Evolutionary conservation across 2,329 filamentous ascomycete genomes (phyloP), one percentile per base, ranked within the genome.

Genomic region (Xylariaceae sp.): DNA sequence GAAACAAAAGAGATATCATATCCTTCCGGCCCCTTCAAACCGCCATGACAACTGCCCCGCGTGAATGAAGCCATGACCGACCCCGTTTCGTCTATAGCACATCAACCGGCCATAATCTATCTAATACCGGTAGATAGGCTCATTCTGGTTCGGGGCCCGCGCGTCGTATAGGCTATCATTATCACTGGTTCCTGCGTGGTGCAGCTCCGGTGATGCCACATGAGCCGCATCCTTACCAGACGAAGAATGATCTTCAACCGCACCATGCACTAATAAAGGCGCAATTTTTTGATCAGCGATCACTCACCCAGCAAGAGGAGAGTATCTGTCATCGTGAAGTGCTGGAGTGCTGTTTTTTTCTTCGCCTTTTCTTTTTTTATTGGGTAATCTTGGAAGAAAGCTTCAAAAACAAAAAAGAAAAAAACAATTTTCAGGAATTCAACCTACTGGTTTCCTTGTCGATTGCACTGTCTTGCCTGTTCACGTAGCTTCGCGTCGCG

Each of bases 391-490:
- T 19, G 19, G 19, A 19, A 19, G 19, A 19, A 19, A 19, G 19
- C 1, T 19, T 19, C 19, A 1, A 19, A 19, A 19, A 19, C 1
- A 19, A 19, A 19, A 19, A 19, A 2, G 3, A 30, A 6, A 9
- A 8, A 32, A n/a, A 29, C 6, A 12, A 32, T 26, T 6, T 12
- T 19, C 19, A 3, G 42, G 27, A n/a, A 45, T 8, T 42, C 31
- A 19, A 59, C 57, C 54, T n/a, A 59, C 57, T 75, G 6, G 70
- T 60, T 55, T 73, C 64, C 62, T 74, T 74, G 40, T 69, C 72
- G 42, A 71, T 51, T 26, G 72, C 72, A 53, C 73, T 74, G 12
- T 75, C 72, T 60, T 75, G 73, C 37, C 72, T 66, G 43, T 65
- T 67, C 2, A 68, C 42, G 48, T 73, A 73, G 59, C 71, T 71